Conservation (phyloP, 352 stramenopile species). For the Globisporangium radiosum region DNA sequence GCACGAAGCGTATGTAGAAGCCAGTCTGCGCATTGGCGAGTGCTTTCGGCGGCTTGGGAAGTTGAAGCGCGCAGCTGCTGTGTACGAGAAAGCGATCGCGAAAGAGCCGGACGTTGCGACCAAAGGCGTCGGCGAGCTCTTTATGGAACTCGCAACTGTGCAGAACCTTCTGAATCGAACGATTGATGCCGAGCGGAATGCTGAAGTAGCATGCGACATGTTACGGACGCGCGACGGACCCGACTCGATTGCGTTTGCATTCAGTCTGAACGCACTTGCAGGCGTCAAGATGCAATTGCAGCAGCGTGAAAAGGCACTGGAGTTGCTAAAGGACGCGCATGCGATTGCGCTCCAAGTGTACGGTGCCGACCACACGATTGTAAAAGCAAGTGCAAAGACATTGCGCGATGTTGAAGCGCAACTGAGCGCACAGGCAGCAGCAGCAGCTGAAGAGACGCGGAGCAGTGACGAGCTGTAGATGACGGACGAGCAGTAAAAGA, state of each 20-base stretch:
- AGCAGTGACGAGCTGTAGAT: too few relatives aligned
- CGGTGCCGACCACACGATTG: slow-evolving; percentile 53
- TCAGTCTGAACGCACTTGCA: slow-evolving; percentile 75
- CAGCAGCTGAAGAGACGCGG: too few relatives aligned
- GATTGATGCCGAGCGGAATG: slow-evolving; percentile 29
- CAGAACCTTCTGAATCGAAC: slow-evolving; percentile 36
- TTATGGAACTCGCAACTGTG: slow-evolving; percentile 64
- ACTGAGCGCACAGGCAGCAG: too few relatives aligned
- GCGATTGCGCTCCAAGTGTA: slow-evolving; percentile 61
- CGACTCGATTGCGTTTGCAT: slow-evolving; percentile 61
- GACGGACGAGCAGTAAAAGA: too few relatives aligned
- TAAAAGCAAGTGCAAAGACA: slow-evolving; percentile 52
- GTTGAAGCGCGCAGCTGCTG: slow-evolving; percentile 39
- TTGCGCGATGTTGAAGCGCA: slow-evolving; percentile 35
- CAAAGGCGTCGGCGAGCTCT: slow-evolving; percentile 65
- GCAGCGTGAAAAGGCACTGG: slow-evolving; percentile 46
- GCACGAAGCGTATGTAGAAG: slow-evolving; percentile 76
- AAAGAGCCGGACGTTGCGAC: slow-evolving; percentile 58
- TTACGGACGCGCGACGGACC: slow-evolving; percentile 62
- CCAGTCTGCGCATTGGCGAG: slow-evolving; percentile 57
- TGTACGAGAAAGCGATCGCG: slow-evolving; percentile 47
- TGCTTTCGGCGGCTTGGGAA: slow-evolving; percentile 65
- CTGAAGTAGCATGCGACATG: slow-evolving; percentile 39
- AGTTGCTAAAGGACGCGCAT: slow-evolving; percentile 60
- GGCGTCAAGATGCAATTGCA: slow-evolving; percentile 69